Conservation (phyloP, 306 rosid species). For the Vigna angularis region DNA sequence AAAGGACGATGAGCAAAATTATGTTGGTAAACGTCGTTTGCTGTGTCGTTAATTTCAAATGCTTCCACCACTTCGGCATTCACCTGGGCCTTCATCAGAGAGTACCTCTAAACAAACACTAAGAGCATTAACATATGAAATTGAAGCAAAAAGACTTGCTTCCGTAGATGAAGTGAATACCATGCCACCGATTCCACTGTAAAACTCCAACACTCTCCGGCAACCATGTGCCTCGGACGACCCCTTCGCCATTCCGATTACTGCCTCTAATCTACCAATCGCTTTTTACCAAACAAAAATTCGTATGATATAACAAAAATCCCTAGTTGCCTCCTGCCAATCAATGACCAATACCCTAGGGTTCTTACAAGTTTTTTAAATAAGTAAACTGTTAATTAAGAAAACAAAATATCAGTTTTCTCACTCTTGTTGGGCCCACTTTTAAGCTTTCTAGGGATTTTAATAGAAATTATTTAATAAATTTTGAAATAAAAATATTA, state of each 20-base stretch:
- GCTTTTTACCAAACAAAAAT: not conserved
- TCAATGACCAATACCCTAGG: not conserved
- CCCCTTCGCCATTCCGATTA: constrained; percentile 53
- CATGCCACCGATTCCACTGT: constrained; percentile 98
- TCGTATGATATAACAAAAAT: not conserved
- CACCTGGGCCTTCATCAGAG: constrained; percentile 67
- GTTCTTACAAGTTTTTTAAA: not conserved
- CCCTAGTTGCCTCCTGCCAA: not conserved
- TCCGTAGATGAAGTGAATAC: constrained; percentile 43
- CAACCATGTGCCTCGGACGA: constrained; percentile 19
- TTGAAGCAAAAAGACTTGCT: not conserved
- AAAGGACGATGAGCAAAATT: constrained; percentile 87
- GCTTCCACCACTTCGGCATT: constrained; percentile 75
- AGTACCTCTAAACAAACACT: constrained; percentile 64
- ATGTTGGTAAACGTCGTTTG: constrained; percentile 83
- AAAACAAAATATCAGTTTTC: too few species aligned
- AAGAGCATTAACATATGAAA: not conserved
- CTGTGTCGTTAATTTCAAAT: constrained; percentile 88
- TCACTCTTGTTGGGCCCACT: too few species aligned
- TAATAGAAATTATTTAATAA: too few species aligned
- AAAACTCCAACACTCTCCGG: constrained; percentile 88
- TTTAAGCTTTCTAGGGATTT: too few species aligned
- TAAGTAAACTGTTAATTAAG: too few species aligned
- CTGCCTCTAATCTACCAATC: not conserved
- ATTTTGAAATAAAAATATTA: too few species aligned